Base-by-base conservation (phyloP, 768 basidiomycete genomes). In the Piloderma croceum region DNA sequence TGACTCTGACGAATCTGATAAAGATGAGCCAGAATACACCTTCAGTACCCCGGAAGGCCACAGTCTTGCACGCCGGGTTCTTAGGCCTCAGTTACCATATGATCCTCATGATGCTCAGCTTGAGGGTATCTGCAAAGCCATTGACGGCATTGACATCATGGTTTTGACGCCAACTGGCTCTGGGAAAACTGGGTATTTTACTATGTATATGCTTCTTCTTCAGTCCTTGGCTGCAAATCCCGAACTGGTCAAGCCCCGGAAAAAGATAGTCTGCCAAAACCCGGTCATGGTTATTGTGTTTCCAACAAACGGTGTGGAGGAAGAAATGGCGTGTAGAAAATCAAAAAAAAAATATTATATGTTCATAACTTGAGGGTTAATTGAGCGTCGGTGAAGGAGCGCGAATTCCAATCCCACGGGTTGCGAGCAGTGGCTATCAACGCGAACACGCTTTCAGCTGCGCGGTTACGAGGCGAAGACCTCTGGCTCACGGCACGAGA, bases 261-360 rank as follows among this genome's bases (percentile, higher is more conserved):
- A 33, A 10, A 7, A 15, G 7, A 22, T 22, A 42, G 24, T 49
- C 52, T 11, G 9, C n/a, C n/a, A 39, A 22, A 43, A 60, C 45
- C 58, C 59, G 17, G 39, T 41, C 2, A 50, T 54, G 42, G 42
- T 60, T 7, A 31, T 55, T n/a, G 42, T 60, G 5, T 54, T 36
- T 24, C 55, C 54, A 9, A 57, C 55, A 20, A 57, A 57, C 20
- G 46, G 46, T 5, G 29, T 57, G 3, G 32, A 57, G 32, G 51
- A 47, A 32, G 48, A 57, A 27, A 55, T 51, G 51, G 56, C 55
- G 21, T 17, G 38, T 46, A 19, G 5, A 36, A 31, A 6, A 24
- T 7, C 4, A 3, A 40, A 25, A 10, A 38, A 36, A 7, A 33
- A 18, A 29, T 31, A 12, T 24, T 4, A 11, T 43, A 10, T 11